A percentile compares a stretch with the other conserved stretches of the same genome.
Conservation (phyloP, 768 basidiomycete species). For the Crucibulum laeve region DNA sequence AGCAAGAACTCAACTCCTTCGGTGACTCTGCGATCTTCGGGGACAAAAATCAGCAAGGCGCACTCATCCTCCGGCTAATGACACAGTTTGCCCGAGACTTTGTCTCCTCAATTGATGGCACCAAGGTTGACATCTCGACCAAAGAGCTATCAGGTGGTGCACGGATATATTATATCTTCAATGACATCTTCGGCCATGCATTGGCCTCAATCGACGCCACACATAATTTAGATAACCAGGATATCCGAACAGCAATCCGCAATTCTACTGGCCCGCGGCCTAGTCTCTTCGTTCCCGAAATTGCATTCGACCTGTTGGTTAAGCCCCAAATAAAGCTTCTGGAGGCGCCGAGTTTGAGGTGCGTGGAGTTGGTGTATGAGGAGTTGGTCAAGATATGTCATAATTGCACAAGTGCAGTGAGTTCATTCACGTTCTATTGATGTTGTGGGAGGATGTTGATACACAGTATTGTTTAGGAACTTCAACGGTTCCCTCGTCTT, state of each 20-base stretch:
- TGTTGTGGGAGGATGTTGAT: neutral
- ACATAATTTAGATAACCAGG: conserved; percentile 84
- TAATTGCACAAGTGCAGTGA: conserved; percentile 87
- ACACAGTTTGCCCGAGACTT: conserved; percentile 98
- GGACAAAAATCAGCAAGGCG: conserved; percentile 89
- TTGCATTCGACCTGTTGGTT: conserved; percentile 93
- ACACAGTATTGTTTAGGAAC: conserved; percentile 50
- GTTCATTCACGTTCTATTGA: conserved; percentile 15
- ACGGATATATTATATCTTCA: conserved; percentile 99
- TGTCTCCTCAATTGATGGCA: conserved; percentile 95
- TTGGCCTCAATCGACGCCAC: conserved; percentile 88
- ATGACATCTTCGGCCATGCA: conserved; percentile 94
- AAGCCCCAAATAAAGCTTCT: conserved; percentile 98
- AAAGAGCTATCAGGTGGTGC: conserved; percentile 98
- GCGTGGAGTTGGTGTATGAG: conserved; percentile 97
- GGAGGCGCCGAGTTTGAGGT: conserved; percentile 90
- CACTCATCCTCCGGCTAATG: conserved; percentile 91
- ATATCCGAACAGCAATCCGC: conserved; percentile 96
- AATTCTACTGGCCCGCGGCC: conserved; percentile 97
- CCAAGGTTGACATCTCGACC: conserved; percentile 92
- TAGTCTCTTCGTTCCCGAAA: conserved; percentile 94
- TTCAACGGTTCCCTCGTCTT: conserved; percentile 91
- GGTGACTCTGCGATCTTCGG: conserved; percentile 91
- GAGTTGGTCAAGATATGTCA: conserved; percentile 99
- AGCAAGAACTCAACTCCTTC: conserved; percentile 95